phyloP scores from a whole-genome alignment of 306 rosid genomes.

The Datisca glomerata region DNA sequence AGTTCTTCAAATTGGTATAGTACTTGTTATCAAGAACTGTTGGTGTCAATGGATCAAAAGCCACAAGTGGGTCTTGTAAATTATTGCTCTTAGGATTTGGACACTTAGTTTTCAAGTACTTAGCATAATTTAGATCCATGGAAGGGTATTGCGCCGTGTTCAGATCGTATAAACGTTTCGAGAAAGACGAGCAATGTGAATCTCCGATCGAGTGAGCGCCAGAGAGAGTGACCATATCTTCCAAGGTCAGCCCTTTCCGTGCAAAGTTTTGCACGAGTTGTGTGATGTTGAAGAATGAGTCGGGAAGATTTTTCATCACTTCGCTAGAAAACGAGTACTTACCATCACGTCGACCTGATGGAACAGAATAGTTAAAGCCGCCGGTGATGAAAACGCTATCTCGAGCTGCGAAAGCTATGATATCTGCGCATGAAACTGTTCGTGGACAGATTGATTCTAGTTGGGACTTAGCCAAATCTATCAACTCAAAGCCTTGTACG shows the following conservation, averaged over 20 bases:
- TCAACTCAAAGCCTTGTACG: conserved; percentile 6
- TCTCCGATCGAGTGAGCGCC: conserved; percentile 10
- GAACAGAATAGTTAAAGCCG: conserved; percentile 3
- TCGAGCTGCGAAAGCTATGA: conserved; percentile 10
- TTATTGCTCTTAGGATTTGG: no score
- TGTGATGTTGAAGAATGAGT: not conserved
- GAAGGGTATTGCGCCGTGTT: no score
- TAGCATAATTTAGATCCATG: no score
- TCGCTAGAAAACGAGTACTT: no score
- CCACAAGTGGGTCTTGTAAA: no score
- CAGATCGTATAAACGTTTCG: not conserved
- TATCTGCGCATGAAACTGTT: conserved; percentile 12
- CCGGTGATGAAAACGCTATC: conserved; percentile 7
- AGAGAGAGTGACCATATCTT: conserved; percentile 2
- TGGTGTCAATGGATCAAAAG: no score
- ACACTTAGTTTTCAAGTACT: no score
- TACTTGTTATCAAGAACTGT: no score
- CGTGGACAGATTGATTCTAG: conserved; percentile 1
- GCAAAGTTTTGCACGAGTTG: conserved; percentile 3
- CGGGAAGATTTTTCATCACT: no score
- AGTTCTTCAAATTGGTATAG: no score
- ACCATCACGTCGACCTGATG: conserved; percentile 4
- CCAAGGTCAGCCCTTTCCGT: not conserved
- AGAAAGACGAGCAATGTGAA: not conserved
- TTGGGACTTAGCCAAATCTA: conserved; percentile 9